These are phyloP conservation scores for Malus hybrid DNA, from an alignment of 331 rosid species.

Conservation along the genomic window DNA sequence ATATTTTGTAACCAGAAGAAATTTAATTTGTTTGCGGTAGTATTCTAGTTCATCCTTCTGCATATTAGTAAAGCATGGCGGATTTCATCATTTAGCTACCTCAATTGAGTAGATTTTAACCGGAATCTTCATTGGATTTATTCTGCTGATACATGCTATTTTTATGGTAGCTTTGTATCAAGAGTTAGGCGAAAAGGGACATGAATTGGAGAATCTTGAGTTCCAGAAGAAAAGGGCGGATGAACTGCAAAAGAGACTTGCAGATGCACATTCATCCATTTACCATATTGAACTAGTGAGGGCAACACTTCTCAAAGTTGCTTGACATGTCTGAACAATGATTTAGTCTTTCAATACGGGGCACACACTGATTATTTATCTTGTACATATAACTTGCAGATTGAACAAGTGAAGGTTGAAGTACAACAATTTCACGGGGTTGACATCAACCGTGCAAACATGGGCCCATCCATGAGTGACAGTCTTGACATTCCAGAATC, in stretches of 20 bases:
- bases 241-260: slow-evolving; percentile 69
- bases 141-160: slow-evolving; percentile 1
- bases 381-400: slow-evolving; percentile 35
- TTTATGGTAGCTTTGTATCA: slow-evolving; percentile 62
- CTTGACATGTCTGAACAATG: neutral
- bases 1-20: neutral
- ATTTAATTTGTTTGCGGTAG: neutral
- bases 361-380: slow-evolving; percentile 4
- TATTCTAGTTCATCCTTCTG: neutral
- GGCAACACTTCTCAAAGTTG: slow-evolving; percentile 2
- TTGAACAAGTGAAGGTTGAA: slow-evolving; percentile 53
- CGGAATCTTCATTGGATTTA: neutral
- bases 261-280: slow-evolving; percentile 77
- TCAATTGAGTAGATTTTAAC: neutral
- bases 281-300: slow-evolving; percentile 88
- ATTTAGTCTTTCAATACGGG: neutral
- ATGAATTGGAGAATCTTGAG: slow-evolving; percentile 83
- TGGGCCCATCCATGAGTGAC: slow-evolving; percentile 41
- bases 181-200: slow-evolving; percentile 87
- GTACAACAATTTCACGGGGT: slow-evolving; percentile 43
- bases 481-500: slow-evolving; percentile 95
- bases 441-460: slow-evolving; percentile 49
- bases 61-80: neutral
- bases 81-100: neutral
- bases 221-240: slow-evolving; percentile 60